Evolutionary conservation across 1,284 basidiomycete genomes (phyloP).

Genomic region (Phlebopus sp.): DNA sequence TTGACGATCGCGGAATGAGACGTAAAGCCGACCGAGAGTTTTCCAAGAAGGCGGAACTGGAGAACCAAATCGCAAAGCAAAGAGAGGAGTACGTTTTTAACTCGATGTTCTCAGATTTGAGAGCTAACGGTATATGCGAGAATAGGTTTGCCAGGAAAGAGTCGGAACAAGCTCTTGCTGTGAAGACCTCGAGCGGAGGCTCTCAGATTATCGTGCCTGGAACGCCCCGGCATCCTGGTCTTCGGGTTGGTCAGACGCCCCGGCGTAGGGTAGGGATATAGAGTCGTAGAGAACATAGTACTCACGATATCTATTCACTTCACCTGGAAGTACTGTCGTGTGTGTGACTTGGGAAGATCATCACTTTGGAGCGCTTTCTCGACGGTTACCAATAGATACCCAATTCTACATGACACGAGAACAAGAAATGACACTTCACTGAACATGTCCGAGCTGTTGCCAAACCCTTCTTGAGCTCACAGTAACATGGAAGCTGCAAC

Average conservation of each 20-base stretch:
- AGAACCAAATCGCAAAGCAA: constrained; percentile 85
- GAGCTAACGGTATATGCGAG: constrained; percentile 3
- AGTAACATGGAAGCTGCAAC: constrained; percentile 18
- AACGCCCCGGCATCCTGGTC: constrained; percentile 76
- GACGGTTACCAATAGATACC: constrained; percentile 2
- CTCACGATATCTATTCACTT: background rate
- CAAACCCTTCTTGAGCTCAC: constrained; percentile 1
- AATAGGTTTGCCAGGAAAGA: constrained; percentile 60
- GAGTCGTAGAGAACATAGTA: constrained; percentile 5
- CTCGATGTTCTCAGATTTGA: constrained; percentile 3
- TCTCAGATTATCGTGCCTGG: constrained; percentile 76
- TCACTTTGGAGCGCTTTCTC: background rate
- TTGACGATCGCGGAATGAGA: constrained; percentile 77
- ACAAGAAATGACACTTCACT: constrained; percentile 1
- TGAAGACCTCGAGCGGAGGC: constrained; percentile 55
- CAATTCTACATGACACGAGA: background rate
- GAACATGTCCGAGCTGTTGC: constrained; percentile 12
- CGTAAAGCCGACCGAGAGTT: constrained; percentile 84
- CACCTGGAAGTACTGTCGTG: too few relatives aligned
- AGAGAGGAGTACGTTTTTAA: constrained; percentile 71
- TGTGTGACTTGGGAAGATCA: constrained; percentile 1
- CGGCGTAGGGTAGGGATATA: constrained; percentile 50
- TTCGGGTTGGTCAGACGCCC: constrained; percentile 60
- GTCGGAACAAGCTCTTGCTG: constrained; percentile 61
- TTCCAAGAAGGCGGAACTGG: constrained; percentile 84